phyloP scores from a whole-genome alignment of 176 grass and related monocot species.

The Oryza brachyantha region DNA sequence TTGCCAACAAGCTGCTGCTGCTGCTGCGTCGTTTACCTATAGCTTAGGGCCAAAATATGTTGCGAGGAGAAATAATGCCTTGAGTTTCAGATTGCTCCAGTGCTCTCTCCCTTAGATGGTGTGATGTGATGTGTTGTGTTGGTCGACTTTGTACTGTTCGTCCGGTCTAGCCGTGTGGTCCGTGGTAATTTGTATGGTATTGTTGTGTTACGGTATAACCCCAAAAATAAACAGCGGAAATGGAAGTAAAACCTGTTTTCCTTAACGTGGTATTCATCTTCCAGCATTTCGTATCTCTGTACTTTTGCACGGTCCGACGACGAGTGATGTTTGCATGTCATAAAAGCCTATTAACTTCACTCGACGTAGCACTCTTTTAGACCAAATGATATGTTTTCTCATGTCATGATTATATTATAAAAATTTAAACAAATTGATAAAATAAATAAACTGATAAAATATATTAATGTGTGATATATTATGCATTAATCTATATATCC shows the following conservation, averaged over 20 bases:
- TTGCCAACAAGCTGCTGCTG: neutral
- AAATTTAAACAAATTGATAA: too few species aligned
- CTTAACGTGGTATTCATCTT: neutral
- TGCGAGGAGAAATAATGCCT: slow-evolving; percentile 42
- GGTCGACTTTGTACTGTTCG: neutral
- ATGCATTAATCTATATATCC: too few species aligned
- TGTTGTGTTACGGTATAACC: slow-evolving; percentile 3
- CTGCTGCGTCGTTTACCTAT: neutral
- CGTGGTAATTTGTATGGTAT: slow-evolving; percentile 3
- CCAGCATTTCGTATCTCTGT: neutral
- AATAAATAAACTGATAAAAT: too few species aligned
- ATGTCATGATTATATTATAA: too few species aligned
- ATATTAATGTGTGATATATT: too few species aligned
- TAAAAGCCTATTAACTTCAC: neutral
- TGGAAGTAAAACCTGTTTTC: slow-evolving; percentile 10
- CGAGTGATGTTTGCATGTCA: slow-evolving; percentile 18
- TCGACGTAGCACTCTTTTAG: too few species aligned
- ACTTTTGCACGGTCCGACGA: neutral
- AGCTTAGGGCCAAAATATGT: neutral
- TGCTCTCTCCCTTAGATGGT: too few species aligned
- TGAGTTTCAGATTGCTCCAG: neutral
- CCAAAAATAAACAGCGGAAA: slow-evolving; percentile 26
- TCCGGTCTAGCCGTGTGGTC: neutral
- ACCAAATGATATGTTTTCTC: too few species aligned
- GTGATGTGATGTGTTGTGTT: neutral